These are phyloP conservation scores for Circinella umbellata DNA, from an alignment of 371 early-diverging fungal species.

Conservation along the genomic window DNA sequence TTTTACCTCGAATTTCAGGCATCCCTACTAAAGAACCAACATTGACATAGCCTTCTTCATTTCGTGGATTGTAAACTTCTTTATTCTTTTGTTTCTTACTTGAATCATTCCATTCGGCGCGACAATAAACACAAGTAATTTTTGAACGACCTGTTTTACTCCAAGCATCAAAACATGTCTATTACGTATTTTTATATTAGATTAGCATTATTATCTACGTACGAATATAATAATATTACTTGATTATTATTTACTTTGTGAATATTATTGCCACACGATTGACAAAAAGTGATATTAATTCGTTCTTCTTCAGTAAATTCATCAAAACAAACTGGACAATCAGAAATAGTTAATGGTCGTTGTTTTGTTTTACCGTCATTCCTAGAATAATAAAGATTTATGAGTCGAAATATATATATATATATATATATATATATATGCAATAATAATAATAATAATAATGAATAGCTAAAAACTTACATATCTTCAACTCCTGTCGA, in stretches of 20 bases:
- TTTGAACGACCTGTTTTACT: constrained; percentile 13
- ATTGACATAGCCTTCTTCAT: constrained; percentile 27
- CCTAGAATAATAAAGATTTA: not conserved
- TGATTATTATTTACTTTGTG: constrained; percentile 29
- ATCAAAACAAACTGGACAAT: constrained; percentile 51
- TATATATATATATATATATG: not conserved
- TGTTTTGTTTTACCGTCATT: constrained; percentile 9
- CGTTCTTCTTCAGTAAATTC: constrained; percentile 31
- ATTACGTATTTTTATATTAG: too few species aligned
- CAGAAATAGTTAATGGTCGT: constrained; percentile 39
- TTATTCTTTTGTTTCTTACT: not conserved
- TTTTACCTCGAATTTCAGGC: constrained; percentile 27
- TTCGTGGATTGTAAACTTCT: not conserved
- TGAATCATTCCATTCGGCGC: constrained; percentile 28
- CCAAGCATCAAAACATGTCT: constrained; percentile 40
- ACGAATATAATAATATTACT: too few species aligned
- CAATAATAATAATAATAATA: not conserved
- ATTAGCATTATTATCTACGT: too few species aligned
- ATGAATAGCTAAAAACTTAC: not conserved
- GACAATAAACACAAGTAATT: constrained; percentile 46
- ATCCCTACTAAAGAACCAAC: constrained; percentile 31
- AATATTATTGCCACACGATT: constrained; percentile 42
- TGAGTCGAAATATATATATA: not conserved
- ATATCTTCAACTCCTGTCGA: not conserved
- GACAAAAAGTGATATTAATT: constrained; percentile 29